A percentile compares a stretch with the other conserved stretches of the same genome.
Evolutionary conservation across 495 filamentous ascomycete genomes (phyloP).

Genomic region (Xylaria palmicola): DNA sequence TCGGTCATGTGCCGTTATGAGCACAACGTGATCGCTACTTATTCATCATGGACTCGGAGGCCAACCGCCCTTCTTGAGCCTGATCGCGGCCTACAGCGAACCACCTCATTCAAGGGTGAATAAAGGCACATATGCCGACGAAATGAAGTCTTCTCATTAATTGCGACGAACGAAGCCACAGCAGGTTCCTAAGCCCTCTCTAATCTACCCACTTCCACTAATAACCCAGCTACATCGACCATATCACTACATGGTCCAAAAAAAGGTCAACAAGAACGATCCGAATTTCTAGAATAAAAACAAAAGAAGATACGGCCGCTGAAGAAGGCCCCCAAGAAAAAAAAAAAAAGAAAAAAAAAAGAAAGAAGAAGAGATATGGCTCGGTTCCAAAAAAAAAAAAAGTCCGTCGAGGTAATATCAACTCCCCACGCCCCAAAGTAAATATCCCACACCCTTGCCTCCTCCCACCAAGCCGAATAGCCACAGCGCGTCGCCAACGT

Average conservation of each 20-base stretch:
- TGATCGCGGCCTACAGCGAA: neutral
- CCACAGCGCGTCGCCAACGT: neutral
- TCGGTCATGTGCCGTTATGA: neutral
- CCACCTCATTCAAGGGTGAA: too few relatives aligned
- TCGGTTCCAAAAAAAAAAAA: neutral
- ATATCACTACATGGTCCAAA: slow-evolving; percentile 10
- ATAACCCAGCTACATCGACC: neutral
- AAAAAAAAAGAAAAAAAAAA: neutral
- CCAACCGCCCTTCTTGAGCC: neutral
- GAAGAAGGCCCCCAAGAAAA: neutral
- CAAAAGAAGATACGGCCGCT: neutral
- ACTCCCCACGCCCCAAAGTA: neutral
- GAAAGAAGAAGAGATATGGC: neutral
- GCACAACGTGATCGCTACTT: neutral
- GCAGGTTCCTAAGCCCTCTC: neutral
- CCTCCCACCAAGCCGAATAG: too few relatives aligned
- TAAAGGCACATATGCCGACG: too few relatives aligned
- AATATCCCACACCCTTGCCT: neutral
- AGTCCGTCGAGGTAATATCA: neutral
- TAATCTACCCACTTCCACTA: neutral
- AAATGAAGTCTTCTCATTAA: too few relatives aligned
- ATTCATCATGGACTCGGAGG: neutral
- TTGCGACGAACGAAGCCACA: neutral
- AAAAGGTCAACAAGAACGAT: neutral
- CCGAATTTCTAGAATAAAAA: neutral